Conservation (phyloP, 495 filamentous ascomycete genomes). For the Staphylotrichum longicolle region DNA sequence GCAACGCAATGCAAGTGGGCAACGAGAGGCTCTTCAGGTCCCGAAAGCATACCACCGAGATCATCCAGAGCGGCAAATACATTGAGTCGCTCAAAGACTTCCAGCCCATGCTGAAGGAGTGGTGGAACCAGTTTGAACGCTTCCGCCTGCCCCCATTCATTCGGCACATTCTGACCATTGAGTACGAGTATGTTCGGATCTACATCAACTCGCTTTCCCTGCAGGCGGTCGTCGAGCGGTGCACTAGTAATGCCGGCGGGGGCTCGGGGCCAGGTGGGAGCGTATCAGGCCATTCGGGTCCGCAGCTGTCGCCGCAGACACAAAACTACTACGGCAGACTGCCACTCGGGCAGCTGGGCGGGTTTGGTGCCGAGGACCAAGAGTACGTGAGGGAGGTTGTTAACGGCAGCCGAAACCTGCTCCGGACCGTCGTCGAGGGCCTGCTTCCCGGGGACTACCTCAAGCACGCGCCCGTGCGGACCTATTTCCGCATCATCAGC, state of each 20-base stretch:
- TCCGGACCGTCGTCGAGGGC: constrained; percentile 77
- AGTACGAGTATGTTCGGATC: constrained; percentile 84
- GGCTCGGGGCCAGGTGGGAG: constrained; percentile 41
- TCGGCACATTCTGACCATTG: constrained; percentile 80
- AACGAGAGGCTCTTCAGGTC: constrained; percentile 84
- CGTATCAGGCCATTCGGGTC: constrained; percentile 42
- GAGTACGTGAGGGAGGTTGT: constrained; percentile 86
- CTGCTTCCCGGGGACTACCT: constrained; percentile 80
- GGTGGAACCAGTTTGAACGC: constrained; percentile 70
- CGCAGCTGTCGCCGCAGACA: constrained; percentile 55
- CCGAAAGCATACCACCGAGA: constrained; percentile 74
- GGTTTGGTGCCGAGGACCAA: constrained; percentile 60
- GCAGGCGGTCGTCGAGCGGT: constrained; percentile 92
- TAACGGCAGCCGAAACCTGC: constrained; percentile 77
- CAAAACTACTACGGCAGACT: constrained; percentile 57
- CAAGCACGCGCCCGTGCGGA: constrained; percentile 87
- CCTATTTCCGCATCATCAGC: constrained; percentile 90
- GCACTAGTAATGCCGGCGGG: constrained; percentile 66
- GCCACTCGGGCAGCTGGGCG: constrained; percentile 54
- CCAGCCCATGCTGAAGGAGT: constrained; percentile 69
- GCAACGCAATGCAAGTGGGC: constrained; percentile 80
- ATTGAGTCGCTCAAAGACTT: constrained; percentile 75
- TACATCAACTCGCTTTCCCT: constrained; percentile 92
- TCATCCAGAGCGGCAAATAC: constrained; percentile 84
- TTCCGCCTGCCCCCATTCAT: constrained; percentile 71